These are phyloP conservation scores for Entomortierella beljakovae DNA, from an alignment of 192 early-diverging fungal species.

Conservation along the genomic window DNA sequence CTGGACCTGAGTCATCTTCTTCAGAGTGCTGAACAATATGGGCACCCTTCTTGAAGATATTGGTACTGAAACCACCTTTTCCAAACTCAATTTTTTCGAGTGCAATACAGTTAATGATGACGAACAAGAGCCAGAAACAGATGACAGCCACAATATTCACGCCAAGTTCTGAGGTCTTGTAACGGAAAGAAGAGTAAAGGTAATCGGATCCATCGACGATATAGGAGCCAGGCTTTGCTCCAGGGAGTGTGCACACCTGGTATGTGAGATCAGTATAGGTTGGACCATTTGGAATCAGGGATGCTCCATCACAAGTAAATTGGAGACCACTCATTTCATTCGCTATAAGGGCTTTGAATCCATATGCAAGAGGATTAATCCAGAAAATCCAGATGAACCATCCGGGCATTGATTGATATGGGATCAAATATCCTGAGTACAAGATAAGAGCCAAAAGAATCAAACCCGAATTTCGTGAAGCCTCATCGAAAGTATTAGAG, in stretches of 20 bases:
- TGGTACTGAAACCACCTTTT: constrained; percentile 63
- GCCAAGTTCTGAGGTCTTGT: constrained; percentile 69
- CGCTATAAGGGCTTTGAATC: constrained; percentile 66
- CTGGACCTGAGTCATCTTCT: constrained; percentile 52
- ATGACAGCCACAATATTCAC: constrained; percentile 70
- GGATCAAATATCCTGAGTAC: constrained; percentile 74
- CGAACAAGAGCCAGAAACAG: constrained; percentile 60
- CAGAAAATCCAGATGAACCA: constrained; percentile 73
- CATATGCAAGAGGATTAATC: constrained; percentile 73
- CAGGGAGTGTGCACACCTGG: constrained; percentile 73
- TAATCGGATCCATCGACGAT: constrained; percentile 73
- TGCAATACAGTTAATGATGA: constrained; percentile 46
- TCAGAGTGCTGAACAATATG: constrained; percentile 22
- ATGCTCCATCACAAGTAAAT: constrained; percentile 52
- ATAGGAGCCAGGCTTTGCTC: constrained; percentile 62
- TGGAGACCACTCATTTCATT: constrained; percentile 70
- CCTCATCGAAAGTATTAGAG: constrained; percentile 62
- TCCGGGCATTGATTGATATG: constrained; percentile 68
- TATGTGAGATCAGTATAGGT: constrained; percentile 54
- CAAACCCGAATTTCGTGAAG: constrained; percentile 64
- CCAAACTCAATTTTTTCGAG: constrained; percentile 75
- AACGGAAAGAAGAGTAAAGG: constrained; percentile 63
- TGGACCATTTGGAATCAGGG: constrained; percentile 39
- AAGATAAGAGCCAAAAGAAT: constrained; percentile 63
- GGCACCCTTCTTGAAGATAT: constrained; percentile 59